Evolutionary conservation across 2,329 filamentous ascomycete genomes (phyloP).

Genomic region (Pseudopithomyces chartarum): DNA sequence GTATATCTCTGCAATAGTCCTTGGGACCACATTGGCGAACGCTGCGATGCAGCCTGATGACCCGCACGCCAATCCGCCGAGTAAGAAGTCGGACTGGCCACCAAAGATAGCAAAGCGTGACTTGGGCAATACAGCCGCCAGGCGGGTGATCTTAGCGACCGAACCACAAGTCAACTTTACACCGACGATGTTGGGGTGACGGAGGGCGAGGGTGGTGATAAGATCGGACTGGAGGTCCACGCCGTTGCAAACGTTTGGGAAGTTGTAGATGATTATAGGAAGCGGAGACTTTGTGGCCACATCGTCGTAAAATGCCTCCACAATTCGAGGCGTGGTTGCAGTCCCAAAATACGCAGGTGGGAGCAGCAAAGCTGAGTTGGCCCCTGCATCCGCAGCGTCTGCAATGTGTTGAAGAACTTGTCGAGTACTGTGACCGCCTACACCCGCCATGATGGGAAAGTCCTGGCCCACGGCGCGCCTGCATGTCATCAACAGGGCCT

Average conservation of each 20-base stretch:
- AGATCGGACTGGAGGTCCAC: slow-evolving; percentile 70
- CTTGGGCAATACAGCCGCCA: slow-evolving; percentile 56
- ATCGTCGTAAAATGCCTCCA: slow-evolving; percentile 49
- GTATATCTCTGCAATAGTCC: slow-evolving; percentile 62
- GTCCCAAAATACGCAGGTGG: slow-evolving; percentile 51
- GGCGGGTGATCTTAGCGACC: slow-evolving; percentile 71
- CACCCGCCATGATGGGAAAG: slow-evolving; percentile 50
- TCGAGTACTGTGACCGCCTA: slow-evolving; percentile 46
- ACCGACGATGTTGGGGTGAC: slow-evolving; percentile 67
- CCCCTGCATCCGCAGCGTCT: slow-evolving; percentile 45
- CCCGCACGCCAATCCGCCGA: slow-evolving; percentile 58
- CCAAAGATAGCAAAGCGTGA: slow-evolving; percentile 69
- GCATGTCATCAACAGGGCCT: slow-evolving; percentile 42
- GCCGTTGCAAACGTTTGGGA: slow-evolving; percentile 68
- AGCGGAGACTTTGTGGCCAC: slow-evolving; percentile 63
- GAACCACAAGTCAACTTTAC: slow-evolving; percentile 73
- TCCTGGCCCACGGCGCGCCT: slow-evolving; percentile 43
- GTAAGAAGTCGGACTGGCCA: slow-evolving; percentile 73
- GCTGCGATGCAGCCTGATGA: slow-evolving; percentile 60
- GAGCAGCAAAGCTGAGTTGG: slow-evolving; percentile 48
- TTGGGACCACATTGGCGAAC: slow-evolving; percentile 61
- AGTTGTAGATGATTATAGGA: slow-evolving; percentile 74
- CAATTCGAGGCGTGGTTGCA: slow-evolving; percentile 45
- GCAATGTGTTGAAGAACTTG: slow-evolving; percentile 47
- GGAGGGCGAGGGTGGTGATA: slow-evolving; percentile 59